A percentile compares a stretch with the other conserved stretches of the same genome.
Evolutionary conservation across 148 eudicot genomes (phyloP).

Genomic region (Linanthus parryae): DNA sequence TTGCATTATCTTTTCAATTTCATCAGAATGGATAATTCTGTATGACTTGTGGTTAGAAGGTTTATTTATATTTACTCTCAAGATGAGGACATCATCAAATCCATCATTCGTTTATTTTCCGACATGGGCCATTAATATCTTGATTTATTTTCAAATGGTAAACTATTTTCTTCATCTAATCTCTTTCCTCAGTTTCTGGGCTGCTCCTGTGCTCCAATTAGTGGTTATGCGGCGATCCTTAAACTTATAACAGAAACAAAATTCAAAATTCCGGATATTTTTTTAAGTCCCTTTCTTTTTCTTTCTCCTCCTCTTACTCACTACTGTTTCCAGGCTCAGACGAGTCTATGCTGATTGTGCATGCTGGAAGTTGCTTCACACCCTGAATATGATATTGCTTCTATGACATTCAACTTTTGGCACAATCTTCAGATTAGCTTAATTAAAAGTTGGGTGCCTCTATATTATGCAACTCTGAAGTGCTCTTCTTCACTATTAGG

Average conservation of each 20-base stretch:
- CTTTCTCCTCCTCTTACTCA: background rate
- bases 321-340: constrained; percentile 65
- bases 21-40: too few species aligned
- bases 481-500: too few species aligned
- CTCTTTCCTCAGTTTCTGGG: background rate
- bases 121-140: constrained; percentile 98
- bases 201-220: too few species aligned
- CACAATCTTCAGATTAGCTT: constrained; percentile 86
- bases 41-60: too few species aligned
- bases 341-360: constrained; percentile 89
- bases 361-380: constrained; percentile 92
- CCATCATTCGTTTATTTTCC: constrained; percentile 95
- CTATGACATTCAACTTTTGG: constrained; percentile 99
- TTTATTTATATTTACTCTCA: constrained; percentile 23
- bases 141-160: constrained; percentile 92
- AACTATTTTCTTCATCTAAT: constrained; percentile 8
- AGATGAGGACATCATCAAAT: constrained; percentile 98
- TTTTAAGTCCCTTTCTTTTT: background rate
- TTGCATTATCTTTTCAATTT: too few species aligned
- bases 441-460: constrained; percentile 71
- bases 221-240: too few species aligned
- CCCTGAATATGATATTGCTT: constrained; percentile 96
- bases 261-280: too few species aligned
- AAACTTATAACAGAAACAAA: too few species aligned
- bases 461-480: too few species aligned